These are phyloP conservation scores for Dimocarpus longan DNA, from an alignment of 345 rosid species.

Conservation along the genomic window DNA sequence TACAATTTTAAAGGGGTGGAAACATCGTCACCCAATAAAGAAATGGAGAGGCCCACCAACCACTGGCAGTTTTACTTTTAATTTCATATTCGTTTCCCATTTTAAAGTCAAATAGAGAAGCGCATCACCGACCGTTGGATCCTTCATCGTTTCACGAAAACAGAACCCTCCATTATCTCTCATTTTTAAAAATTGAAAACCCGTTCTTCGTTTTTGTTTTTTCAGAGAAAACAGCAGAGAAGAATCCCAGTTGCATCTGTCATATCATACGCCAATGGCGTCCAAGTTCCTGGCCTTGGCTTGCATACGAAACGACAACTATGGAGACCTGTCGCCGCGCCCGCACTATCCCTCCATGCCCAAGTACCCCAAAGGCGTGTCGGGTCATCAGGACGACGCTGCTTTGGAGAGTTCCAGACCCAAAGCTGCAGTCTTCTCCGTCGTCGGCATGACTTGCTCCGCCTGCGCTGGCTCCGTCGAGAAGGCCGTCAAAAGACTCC, in stretches of 20 bases:
- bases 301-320: constrained; percentile 62
- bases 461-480: constrained; percentile 96
- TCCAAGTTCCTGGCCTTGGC: constrained; percentile 61
- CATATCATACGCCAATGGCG: constrained; percentile 41
- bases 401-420: constrained; percentile 35
- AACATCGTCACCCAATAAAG: too few relatives aligned
- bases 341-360: constrained; percentile 73
- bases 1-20: too few relatives aligned
- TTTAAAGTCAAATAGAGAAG: too few relatives aligned
- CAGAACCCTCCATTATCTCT: too few relatives aligned
- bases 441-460: constrained; percentile 83
- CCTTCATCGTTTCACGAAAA: too few relatives aligned
- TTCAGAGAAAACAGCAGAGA: neutral
- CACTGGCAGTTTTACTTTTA: too few relatives aligned
- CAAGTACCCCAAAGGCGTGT: constrained; percentile 58
- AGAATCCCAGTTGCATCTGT: neutral
- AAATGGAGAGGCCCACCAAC: too few relatives aligned
- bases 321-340: constrained; percentile 45
- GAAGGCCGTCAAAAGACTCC: constrained; percentile 86
- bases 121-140: too few relatives aligned
- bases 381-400: constrained; percentile 29
- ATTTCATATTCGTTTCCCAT: too few relatives aligned
- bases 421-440: constrained; percentile 56
- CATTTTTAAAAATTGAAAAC: too few relatives aligned
- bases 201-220: neutral